Base-by-base conservation (phyloP, 108 stramenopile species). In the Conticribra guillardii region DNA sequence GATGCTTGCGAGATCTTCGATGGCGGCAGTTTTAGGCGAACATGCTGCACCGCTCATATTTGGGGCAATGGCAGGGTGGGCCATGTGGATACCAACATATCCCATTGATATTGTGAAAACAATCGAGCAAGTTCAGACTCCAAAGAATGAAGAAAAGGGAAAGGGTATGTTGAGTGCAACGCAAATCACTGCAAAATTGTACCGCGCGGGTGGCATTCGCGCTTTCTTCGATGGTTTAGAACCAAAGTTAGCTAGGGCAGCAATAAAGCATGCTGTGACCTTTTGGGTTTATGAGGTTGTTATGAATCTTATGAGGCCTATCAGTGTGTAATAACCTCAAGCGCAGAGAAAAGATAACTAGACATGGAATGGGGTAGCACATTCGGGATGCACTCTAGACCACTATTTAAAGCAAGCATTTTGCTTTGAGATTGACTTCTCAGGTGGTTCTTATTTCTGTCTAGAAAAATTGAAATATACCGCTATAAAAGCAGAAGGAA, bases 61-160 rank as follows among this genome's bases (percentile, higher is more conserved):
- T 33, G 86, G 89, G 0, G 89, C 86, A 0, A 21, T 76, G 2
- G 67, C 83, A 24, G 89, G 89, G 9, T 68, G 68, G 55, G 80
- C 80, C 1, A 85, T 77, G 61, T 85, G 82, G 81, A 67, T 87
- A 7, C 85, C 86, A 44, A 80, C 87, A 24, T 85, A 90, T 67
- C 89, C 89, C 15, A 75, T 87, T 28, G 89, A 90, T 57, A 84
- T 86, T 22, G 85, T 87, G 19, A 87, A 87, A 68, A 87, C 89
- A 15, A 52, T 80, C 32, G 72, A 80, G 19, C 87, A 86, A 58
- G 73, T 48, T 53, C 78, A 60, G 52, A 68, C 50, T 14, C 64
- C 37, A 5, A 41, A 41, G 5, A 41, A 41, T 41, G 37, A 4
- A 44, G 52, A 66, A 60, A 63, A 37, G 30, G 51, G 28, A 16